A percentile compares a stretch with the other conserved stretches of the same genome.
Evolutionary conservation across 805 yeast species (phyloP).

Genomic region (Candida takata): DNA sequence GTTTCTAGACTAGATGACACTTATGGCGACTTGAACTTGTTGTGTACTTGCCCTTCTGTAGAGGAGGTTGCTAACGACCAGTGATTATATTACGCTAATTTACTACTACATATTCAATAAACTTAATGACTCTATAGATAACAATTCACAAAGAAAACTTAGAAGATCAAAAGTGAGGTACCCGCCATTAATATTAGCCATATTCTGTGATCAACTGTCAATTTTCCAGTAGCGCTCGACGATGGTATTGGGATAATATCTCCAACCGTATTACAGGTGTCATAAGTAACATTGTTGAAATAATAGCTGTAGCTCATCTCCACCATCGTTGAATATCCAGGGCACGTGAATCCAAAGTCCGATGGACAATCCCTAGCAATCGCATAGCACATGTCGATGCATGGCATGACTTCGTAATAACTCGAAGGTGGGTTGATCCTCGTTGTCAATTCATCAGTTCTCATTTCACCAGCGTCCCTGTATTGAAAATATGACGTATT

Average conservation of each 20-base stretch:
- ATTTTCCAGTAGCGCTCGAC: too few species aligned
- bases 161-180: not conserved
- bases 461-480: slow-evolving; percentile 43
- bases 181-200: too few species aligned
- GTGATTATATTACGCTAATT: not conserved
- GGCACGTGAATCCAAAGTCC: slow-evolving; percentile 69
- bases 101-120: not conserved
- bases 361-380: slow-evolving; percentile 83
- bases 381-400: slow-evolving; percentile 71
- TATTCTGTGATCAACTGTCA: too few species aligned
- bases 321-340: slow-evolving; percentile 28
- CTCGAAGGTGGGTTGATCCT: slow-evolving; percentile 44
- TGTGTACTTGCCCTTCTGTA: slow-evolving; percentile 90
- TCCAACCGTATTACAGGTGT: slow-evolving; percentile 39
- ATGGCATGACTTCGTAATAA: slow-evolving; percentile 82
- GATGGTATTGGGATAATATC: too few species aligned
- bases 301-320: slow-evolving; percentile 26
- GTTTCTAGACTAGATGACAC: slow-evolving; percentile 92
- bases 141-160: too few species aligned
- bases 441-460: slow-evolving; percentile 54
- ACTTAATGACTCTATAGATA: not conserved
- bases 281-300: slow-evolving; percentile 14
- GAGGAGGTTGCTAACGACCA: slow-evolving; percentile 51
- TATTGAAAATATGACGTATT: slow-evolving; percentile 36
- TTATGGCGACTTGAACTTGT: slow-evolving; percentile 84